Base-by-base conservation (phyloP, 331 rosid species). In the Spiraea crenata region DNA sequence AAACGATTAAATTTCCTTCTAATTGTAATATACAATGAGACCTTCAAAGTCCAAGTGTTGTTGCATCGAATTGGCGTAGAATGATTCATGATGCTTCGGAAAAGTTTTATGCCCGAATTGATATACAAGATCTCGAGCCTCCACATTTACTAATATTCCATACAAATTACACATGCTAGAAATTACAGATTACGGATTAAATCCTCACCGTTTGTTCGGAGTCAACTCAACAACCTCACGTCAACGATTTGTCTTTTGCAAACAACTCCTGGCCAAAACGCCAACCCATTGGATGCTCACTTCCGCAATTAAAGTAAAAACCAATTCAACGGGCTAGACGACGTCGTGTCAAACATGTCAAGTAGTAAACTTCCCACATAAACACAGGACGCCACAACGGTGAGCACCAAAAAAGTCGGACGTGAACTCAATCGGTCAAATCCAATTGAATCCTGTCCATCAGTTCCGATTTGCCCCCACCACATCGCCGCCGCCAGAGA, bases 181-280 rank as follows among this genome's bases (percentile, higher is more conserved):
- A 25, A n/a, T n/a, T n/a, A n/a, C n/a, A n/a, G n/a, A n/a, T n/a
- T n/a, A n/a, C n/a, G 31, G 31, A 25, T 25, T 25, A 25, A 25
- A 25, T 25, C 31, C 31, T 25, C 31, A 25, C 31, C 31, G 31
- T 68, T 8, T 3, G 1, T 14, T 9, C 13, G 34, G 31, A 72
- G 77, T 72, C 77, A 72, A 38, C 79, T 44, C 4, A 7, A 45
- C 17, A 61, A 13, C 54, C 64, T 31, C 47, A 13, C 72, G 76
- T 79, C 83, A 79, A 79, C 79, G 79, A 20, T 44, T 12, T 65
- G 71, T 55, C 78, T 44, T 63, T 56, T 46, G 16, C 12, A 15
- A 59, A 17, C 25, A 57, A 37, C 6, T 7, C 48, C 7, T 65
- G n/a, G 55, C 17, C 12, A 45, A 17, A 62, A 5, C n/a, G 5